phyloP scores from a whole-genome alignment of 1,284 basidiomycete species.

The Taiwanofungus camphoratus region DNA sequence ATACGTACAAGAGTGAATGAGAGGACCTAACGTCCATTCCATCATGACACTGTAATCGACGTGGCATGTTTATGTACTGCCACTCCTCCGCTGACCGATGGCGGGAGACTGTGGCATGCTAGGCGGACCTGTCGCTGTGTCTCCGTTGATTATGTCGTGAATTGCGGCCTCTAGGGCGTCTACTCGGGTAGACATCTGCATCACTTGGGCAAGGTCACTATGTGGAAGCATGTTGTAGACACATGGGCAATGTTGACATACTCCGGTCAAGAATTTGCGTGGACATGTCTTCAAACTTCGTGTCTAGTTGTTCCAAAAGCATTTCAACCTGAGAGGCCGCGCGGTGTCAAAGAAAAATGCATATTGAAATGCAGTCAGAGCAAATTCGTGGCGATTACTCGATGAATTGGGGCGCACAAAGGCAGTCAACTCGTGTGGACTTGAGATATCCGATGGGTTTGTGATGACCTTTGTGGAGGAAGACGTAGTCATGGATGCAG shows the following conservation, averaged over 20 bases:
- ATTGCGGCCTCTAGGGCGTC: constrained; percentile 76
- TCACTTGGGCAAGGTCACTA: constrained; percentile 44
- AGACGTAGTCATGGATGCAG: constrained; percentile 15
- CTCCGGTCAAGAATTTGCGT: constrained; percentile 75
- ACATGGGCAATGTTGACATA: constrained; percentile 33
- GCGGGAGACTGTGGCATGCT: constrained; percentile 29
- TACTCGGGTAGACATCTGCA: constrained; percentile 78
- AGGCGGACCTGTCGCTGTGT: constrained; percentile 29
- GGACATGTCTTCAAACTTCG: constrained; percentile 83
- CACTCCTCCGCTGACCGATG: constrained; percentile 20
- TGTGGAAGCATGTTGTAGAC: not conserved
- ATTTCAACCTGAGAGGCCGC: constrained; percentile 57
- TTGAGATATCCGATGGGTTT: constrained; percentile 54
- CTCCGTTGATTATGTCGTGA: constrained; percentile 78
- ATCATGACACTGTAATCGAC: not conserved
- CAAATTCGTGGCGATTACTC: too few species aligned
- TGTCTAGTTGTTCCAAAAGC: constrained; percentile 69
- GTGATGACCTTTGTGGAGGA: constrained; percentile 15
- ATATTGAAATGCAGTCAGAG: too few species aligned
- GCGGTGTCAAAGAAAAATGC: not conserved
- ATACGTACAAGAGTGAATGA: not conserved
- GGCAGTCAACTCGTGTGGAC: constrained; percentile 78
- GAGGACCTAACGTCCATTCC: not conserved
- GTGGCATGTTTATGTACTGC: constrained; percentile 1
- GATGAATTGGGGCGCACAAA: constrained; percentile 49